Conservation (phyloP, 1,284 basidiomycete species). For the Stygiomarasmius scandens region DNA sequence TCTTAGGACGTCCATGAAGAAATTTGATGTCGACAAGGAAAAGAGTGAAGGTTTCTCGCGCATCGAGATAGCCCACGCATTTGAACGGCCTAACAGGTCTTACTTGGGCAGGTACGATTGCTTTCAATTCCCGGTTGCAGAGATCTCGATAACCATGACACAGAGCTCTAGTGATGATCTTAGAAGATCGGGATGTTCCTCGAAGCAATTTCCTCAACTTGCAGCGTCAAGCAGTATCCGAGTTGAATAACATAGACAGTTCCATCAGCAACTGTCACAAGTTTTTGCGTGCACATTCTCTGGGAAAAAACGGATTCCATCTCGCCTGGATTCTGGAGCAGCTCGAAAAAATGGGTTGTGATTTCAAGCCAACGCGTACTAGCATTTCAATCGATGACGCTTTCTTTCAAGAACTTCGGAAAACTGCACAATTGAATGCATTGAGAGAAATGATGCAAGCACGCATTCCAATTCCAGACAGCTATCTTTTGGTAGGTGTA, state of each 20-base stretch:
- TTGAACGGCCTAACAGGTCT: constrained; percentile 56
- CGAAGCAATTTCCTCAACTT: constrained; percentile 56
- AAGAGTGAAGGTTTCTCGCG: constrained; percentile 43
- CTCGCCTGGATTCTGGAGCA: constrained; percentile 52
- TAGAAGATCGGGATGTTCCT: constrained; percentile 66
- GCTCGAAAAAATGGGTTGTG: constrained; percentile 45
- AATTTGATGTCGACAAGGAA: constrained; percentile 70
- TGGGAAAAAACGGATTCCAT: constrained; percentile 52
- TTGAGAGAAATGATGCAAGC: constrained; percentile 71
- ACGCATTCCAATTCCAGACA: constrained; percentile 68
- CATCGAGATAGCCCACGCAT: constrained; percentile 72
- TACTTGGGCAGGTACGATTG: constrained; percentile 67
- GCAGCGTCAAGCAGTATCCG: constrained; percentile 54
- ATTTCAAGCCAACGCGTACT: constrained; percentile 46
- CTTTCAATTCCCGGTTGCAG: not conserved
- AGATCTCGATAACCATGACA: not conserved
- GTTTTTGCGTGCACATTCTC: constrained; percentile 49
- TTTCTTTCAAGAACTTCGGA: constrained; percentile 59
- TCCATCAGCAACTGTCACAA: constrained; percentile 47
- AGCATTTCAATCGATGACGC: constrained; percentile 47
- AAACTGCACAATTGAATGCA: constrained; percentile 60
- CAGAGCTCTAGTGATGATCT: constrained; percentile 69
- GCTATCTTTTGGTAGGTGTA: constrained; percentile 75
- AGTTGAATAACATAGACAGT: constrained; percentile 57
- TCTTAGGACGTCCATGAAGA: constrained; percentile 72